Evolutionary conservation across 495 filamentous ascomycete genomes (phyloP), one percentile per base, ranked within the genome.

Genomic region (Geopyxis carbonaria): DNA sequence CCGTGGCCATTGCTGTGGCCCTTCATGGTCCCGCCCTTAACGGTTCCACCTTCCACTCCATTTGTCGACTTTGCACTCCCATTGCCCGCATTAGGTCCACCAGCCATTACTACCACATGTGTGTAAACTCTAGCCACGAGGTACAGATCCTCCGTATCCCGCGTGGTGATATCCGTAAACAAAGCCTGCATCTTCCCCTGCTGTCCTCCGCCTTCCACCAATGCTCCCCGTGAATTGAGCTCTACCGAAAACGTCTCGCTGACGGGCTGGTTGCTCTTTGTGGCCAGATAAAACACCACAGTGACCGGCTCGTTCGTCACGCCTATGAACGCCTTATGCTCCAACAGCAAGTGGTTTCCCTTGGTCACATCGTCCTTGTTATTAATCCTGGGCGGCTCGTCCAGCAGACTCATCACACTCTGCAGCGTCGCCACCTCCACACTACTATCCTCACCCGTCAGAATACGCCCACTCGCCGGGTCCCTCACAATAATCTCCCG

Each of bases 401-500:
- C 80, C 10, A 99, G 68, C 53, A 95, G 69, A 55, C 83, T 91
- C 89, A 99, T 99, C 45, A 80, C 75, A 3, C 86, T 86, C 61
- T 99, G 89, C 33, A 94, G 65, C 50, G 73, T 81, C 15, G 85
- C 84, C 45, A 95, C 70, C 43, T 93, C 84, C 23, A 95, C 75
- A 25, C 83, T 81, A 0, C 87, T 93, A 57, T 99, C 89, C 28
- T 93, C 81, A 1, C 79, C 80, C 0, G 84, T 93, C 33, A 99
- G 60, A 23, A 95, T 70, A 18, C 84, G 70, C 22, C 89, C 89
- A 47, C 81, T 72, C 7, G 67, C 67, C 1, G 87, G 83, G 59
- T 89, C 85, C 15, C 89, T 72, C 30, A 99, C 89, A 57, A 99
- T 92, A 15, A 94, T 75, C 47, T 95, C 86, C 18, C 79, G 78